A percentile compares a stretch with the other conserved stretches of the same genome.
phyloP scores from a whole-genome alignment of 2,329 filamentous ascomycete species.

The Triangularia setosa region DNA sequence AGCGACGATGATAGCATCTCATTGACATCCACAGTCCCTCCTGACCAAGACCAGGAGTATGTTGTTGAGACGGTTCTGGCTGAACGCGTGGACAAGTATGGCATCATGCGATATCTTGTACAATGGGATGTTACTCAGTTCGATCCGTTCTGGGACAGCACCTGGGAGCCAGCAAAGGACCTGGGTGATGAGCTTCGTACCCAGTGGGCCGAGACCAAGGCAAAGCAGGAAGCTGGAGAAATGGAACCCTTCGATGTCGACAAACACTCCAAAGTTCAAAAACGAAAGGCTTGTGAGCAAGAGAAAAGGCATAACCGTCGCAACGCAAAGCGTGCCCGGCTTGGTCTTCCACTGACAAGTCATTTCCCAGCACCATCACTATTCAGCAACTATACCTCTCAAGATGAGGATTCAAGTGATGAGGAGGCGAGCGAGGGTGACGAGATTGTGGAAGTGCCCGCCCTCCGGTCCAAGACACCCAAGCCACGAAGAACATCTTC shows the following conservation, averaged over 20 bases:
- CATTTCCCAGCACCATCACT: conserved; percentile 13
- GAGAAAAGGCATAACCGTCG: conserved; percentile 39
- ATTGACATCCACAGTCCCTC: conserved; percentile 47
- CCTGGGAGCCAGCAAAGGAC: conserved; percentile 51
- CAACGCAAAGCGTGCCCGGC: conserved; percentile 40
- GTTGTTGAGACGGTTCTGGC: conserved; percentile 52
- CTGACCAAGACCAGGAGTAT: conserved; percentile 45
- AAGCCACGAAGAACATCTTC: conserved; percentile 5
- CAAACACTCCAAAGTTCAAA: conserved; percentile 35
- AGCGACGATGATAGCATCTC: conserved; percentile 52
- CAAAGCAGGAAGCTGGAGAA: conserved; percentile 32
- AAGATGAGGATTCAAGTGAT: conserved; percentile 14
- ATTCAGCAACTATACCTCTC: neutral
- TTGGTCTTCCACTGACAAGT: conserved; percentile 33
- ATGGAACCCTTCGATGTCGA: conserved; percentile 37
- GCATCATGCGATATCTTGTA: conserved; percentile 51
- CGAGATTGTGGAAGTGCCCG: conserved; percentile 10
- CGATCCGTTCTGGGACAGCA: conserved; percentile 46
- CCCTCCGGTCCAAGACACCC: neutral
- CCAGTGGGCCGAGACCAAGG: conserved; percentile 43
- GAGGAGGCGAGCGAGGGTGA: conserved; percentile 30
- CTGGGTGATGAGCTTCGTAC: conserved; percentile 37
- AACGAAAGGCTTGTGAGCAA: conserved; percentile 29
- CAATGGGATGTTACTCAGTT: conserved; percentile 56
- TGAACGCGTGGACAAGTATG: conserved; percentile 35